Evolutionary conservation across 1,284 basidiomycete genomes (phyloP).

Genomic region (Ustilago xerochloae): DNA sequence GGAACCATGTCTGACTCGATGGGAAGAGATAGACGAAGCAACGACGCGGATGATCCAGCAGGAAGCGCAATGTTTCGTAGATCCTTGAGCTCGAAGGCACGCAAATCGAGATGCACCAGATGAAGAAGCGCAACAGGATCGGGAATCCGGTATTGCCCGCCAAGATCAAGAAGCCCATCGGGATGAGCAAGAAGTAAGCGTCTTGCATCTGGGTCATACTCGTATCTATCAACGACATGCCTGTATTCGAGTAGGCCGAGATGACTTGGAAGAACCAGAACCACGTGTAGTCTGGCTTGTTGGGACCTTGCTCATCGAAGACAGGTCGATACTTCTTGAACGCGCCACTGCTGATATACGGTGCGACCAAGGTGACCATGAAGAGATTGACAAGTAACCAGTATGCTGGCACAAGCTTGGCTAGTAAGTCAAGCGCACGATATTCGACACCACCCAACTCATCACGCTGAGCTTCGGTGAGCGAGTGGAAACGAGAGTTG

Average conservation of each 20-base stretch:
- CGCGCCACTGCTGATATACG: slow-evolving; percentile 58
- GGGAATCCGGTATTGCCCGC: slow-evolving; percentile 87
- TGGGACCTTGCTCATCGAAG: slow-evolving; percentile 54
- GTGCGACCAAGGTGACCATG: slow-evolving; percentile 57
- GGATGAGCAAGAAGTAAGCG: slow-evolving; percentile 82
- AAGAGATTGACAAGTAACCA: slow-evolving; percentile 40
- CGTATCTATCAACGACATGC: slow-evolving; percentile 85
- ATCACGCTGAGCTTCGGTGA: slow-evolving; percentile 85
- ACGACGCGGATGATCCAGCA: slow-evolving; percentile 94
- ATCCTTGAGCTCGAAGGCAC: slow-evolving; percentile 75
- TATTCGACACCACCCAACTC: slow-evolving; percentile 96
- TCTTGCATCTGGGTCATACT: slow-evolving; percentile 88
- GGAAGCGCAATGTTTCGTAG: slow-evolving; percentile 86
- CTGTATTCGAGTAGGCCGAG: slow-evolving; percentile 90
- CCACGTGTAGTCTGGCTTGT: slow-evolving; percentile 72
- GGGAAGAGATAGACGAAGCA: slow-evolving; percentile 95
- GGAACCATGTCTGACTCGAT: slow-evolving; percentile 88
- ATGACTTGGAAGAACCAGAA: slow-evolving; percentile 86
- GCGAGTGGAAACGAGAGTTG: slow-evolving; percentile 85
- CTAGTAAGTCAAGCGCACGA: slow-evolving; percentile 81
- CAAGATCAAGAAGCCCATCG: slow-evolving; percentile 76
- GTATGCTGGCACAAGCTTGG: slow-evolving; percentile 69
- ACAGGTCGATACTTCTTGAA: slow-evolving; percentile 52
- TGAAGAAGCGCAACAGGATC: slow-evolving; percentile 66
- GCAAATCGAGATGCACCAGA: slow-evolving; percentile 78